A percentile compares a stretch with the other conserved stretches of the same genome.
Conservation (phyloP, 1,139 yeast species). For the Yamadazyma triangularis region DNA sequence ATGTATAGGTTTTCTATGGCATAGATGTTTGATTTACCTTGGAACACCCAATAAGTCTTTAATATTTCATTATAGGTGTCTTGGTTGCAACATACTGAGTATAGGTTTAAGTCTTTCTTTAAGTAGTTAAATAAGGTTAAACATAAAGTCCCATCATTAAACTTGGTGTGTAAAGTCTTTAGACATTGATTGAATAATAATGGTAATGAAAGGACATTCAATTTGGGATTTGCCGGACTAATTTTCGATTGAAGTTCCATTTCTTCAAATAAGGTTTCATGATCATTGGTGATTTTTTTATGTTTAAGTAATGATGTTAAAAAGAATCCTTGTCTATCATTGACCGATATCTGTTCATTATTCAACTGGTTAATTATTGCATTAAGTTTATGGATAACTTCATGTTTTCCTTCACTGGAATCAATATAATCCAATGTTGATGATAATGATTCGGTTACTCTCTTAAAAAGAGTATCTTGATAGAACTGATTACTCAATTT, state of each 20-base stretch:
- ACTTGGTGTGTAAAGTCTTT: slow-evolving; percentile 20
- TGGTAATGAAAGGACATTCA: slow-evolving; percentile 36
- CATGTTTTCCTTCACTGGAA: slow-evolving; percentile 4
- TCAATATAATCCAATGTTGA: slow-evolving; percentile 22
- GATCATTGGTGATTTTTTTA: slow-evolving; percentile 10
- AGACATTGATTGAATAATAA: slow-evolving; percentile 31
- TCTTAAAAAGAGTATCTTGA: slow-evolving; percentile 14
- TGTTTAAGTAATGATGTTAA: slow-evolving; percentile 6
- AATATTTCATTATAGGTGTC: slow-evolving; percentile 39
- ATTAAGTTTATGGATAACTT: slow-evolving; percentile 8
- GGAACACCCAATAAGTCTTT: slow-evolving; percentile 34
- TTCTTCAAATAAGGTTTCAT: slow-evolving; percentile 14
- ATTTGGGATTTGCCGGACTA: slow-evolving; percentile 14
- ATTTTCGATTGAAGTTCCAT: not conserved
- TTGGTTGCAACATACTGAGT: slow-evolving; percentile 37
- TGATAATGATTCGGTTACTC: slow-evolving; percentile 15
- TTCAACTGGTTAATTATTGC: not conserved
- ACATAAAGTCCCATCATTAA: slow-evolving; percentile 34
- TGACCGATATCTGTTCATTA: too few relatives aligned
- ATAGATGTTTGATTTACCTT: slow-evolving; percentile 34
- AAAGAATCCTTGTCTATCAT: slow-evolving; percentile 4
- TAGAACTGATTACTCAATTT: slow-evolving; percentile 12
- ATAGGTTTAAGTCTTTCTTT: slow-evolving; percentile 29
- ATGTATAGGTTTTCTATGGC: slow-evolving; percentile 29
- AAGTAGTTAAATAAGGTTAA: slow-evolving; percentile 32